phyloP scores from a whole-genome alignment of 1,139 yeast species.

The Trichomonascaceae sp. region DNA sequence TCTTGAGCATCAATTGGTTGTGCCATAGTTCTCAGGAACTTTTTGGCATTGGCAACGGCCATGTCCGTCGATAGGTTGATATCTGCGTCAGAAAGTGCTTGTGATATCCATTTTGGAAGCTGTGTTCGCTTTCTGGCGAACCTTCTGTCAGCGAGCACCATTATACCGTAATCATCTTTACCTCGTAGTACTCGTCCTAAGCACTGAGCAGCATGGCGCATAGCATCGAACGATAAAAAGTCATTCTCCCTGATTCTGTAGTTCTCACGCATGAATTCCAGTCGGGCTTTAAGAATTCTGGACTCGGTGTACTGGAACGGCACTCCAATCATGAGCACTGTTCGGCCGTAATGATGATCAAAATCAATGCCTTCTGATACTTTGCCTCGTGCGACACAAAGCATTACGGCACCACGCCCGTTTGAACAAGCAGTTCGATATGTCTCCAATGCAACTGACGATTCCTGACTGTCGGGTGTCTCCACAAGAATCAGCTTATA shows the following conservation, averaged over 20 bases:
- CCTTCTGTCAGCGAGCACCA: conserved; percentile 95
- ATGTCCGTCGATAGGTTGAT: conserved; percentile 90
- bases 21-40: conserved; percentile 85
- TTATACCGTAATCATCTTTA: conserved; percentile 95
- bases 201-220: conserved; percentile 99
- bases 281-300: conserved; percentile 85
- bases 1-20: conserved; percentile 90
- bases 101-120: conserved; percentile 95
- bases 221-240: conserved; percentile 93
- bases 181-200: conserved; percentile 95
- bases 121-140: conserved; percentile 81
- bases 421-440: conserved; percentile 94
- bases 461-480: conserved; percentile 98
- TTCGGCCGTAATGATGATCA: conserved; percentile 96
- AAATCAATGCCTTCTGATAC: conserved; percentile 99
- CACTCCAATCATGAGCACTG: conserved; percentile 97
- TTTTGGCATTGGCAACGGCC: conserved; percentile 94
- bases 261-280: conserved; percentile 89
- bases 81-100: conserved; percentile 86
- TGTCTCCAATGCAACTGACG: conserved; percentile 90
- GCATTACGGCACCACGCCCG: conserved; percentile 93
- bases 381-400: conserved; percentile 98
- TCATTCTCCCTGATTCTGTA: conserved; percentile 90
- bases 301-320: conserved; percentile 99
- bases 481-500: conserved; percentile 92